These are phyloP conservation scores for Mercurialis annua DNA, from an alignment of 345 rosid species.

Conservation along the genomic window DNA sequence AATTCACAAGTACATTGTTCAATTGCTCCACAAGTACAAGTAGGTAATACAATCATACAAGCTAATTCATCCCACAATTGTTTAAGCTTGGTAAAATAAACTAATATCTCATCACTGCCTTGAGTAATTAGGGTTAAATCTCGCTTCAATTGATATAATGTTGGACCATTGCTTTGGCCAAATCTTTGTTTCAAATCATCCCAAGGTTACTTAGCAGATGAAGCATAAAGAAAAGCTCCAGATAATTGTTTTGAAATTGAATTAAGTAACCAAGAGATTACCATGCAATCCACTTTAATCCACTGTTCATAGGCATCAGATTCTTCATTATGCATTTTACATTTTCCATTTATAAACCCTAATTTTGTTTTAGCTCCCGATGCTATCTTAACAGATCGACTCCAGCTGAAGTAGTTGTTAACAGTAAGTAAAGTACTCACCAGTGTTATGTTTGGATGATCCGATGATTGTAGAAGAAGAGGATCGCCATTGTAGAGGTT, in stretches of 20 bases:
- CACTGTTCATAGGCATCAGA: too few species aligned
- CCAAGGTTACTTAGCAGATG: background rate
- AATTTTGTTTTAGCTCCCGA: too few species aligned
- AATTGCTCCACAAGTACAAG: background rate
- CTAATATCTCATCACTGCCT: background rate
- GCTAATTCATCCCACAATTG: background rate
- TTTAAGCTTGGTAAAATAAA: background rate
- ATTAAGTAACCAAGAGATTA: background rate
- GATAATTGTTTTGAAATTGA: background rate
- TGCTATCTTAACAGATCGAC: too few species aligned
- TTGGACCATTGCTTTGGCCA: background rate
- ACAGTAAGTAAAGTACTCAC: too few species aligned
- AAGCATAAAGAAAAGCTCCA: background rate
- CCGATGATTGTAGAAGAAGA: too few species aligned
- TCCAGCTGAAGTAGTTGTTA: too few species aligned
- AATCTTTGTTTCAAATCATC: too few species aligned
- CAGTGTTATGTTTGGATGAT: too few species aligned
- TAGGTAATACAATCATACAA: background rate
- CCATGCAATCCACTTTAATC: too few species aligned
- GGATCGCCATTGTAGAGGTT: too few species aligned
- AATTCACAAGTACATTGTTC: background rate
- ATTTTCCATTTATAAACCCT: too few species aligned
- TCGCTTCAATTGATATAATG: background rate
- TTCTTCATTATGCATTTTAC: too few species aligned
- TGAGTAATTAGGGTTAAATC: background rate